These are phyloP conservation scores for Penicillium rolfsii DNA, from an alignment of 2,329 filamentous ascomycete genomes.

Conservation along the genomic window DNA sequence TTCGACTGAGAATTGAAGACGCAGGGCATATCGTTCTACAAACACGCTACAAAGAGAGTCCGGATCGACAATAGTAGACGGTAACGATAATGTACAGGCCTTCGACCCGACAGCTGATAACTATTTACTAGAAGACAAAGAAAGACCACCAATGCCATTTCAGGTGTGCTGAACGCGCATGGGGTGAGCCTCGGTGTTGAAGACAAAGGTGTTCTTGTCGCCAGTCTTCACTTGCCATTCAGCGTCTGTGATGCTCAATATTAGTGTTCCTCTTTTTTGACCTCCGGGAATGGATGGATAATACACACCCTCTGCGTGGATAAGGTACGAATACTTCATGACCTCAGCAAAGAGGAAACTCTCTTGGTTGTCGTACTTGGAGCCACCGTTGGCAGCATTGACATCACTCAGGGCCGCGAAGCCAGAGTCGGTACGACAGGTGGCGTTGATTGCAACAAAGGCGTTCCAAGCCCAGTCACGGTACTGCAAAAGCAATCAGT, in stretches of 20 bases:
- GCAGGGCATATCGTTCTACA: not conserved
- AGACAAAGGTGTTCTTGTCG: slow-evolving; percentile 59
- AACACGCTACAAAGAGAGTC: not conserved
- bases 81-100: slow-evolving; percentile 14
- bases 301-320: slow-evolving; percentile 55
- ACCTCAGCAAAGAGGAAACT: slow-evolving; percentile 89
- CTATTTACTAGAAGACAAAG: slow-evolving; percentile 5
- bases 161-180: slow-evolving; percentile 23
- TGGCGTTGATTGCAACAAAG: slow-evolving; percentile 69
- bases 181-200: slow-evolving; percentile 69
- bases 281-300: not conserved
- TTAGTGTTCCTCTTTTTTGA: not conserved
- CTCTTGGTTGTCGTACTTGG: slow-evolving; percentile 72
- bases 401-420: slow-evolving; percentile 70
- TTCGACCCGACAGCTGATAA: not conserved
- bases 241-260: slow-evolving; percentile 52
- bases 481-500: slow-evolving; percentile 53
- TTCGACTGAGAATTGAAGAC: not conserved
- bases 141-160: not conserved
- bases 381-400: slow-evolving; percentile 63
- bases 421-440: slow-evolving; percentile 66
- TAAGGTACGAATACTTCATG: slow-evolving; percentile 80
- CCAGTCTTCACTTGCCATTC: slow-evolving; percentile 59
- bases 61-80: not conserved
- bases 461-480: slow-evolving; percentile 84